phyloP scores from a whole-genome alignment of 2,329 filamentous ascomycete species.

The Aureobasidium sp. region DNA sequence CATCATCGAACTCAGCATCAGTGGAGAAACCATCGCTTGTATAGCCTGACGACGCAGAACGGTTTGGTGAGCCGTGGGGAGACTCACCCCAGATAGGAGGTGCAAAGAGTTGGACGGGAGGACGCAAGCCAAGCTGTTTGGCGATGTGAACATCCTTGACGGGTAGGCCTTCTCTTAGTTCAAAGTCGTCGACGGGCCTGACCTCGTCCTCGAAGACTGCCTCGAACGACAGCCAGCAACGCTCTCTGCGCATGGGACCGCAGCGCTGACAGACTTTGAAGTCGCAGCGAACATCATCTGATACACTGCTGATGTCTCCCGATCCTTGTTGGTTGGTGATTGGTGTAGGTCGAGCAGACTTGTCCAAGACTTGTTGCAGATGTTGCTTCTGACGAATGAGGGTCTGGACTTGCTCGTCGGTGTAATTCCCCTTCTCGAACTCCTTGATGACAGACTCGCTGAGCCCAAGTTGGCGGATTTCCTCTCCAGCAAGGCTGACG shows the following conservation, averaged over 20 bases:
- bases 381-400: conserved; percentile 37
- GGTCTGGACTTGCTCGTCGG: conserved; percentile 33
- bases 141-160: conserved; percentile 31
- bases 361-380: conserved; percentile 24
- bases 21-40: conserved; percentile 8
- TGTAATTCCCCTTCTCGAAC: conserved; percentile 38
- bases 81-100: neutral
- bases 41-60: neutral
- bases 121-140: conserved; percentile 29
- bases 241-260: conserved; percentile 43
- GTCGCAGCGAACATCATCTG: conserved; percentile 28
- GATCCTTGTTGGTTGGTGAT: neutral
- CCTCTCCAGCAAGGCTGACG: conserved; percentile 2
- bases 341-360: neutral
- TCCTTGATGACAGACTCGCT: conserved; percentile 36
- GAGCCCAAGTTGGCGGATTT: conserved; percentile 26
- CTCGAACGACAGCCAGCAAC: conserved; percentile 40
- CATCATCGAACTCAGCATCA: neutral
- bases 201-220: conserved; percentile 34
- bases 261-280: conserved; percentile 45
- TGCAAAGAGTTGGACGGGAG: neutral
- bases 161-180: conserved; percentile 28
- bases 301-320: neutral
- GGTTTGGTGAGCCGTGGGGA: neutral
- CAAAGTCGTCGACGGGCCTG: conserved; percentile 27